These are phyloP conservation scores for Xylaria sp. DNA, from an alignment of 2,329 filamentous ascomycete species.

Conservation along the genomic window DNA sequence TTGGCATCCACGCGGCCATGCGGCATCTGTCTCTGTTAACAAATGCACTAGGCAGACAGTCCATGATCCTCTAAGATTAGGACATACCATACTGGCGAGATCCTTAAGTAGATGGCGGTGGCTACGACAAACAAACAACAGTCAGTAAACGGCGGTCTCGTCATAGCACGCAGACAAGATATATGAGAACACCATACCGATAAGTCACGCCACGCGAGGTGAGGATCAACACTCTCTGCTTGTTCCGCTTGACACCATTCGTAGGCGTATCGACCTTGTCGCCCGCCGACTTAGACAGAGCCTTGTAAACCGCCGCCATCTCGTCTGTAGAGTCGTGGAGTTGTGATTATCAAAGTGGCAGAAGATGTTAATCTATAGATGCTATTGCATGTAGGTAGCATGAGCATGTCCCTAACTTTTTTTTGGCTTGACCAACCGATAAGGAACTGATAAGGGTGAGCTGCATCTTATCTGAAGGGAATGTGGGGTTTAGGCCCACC, in stretches of 20 bases:
- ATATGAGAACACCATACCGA: slow-evolving; percentile 40
- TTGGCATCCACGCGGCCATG: slow-evolving; percentile 95
- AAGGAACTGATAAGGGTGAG: slow-evolving; percentile 27
- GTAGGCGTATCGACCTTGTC: slow-evolving; percentile 54
- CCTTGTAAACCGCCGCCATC: slow-evolving; percentile 79
- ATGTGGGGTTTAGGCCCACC: too few species aligned
- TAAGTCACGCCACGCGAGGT: slow-evolving; percentile 92
- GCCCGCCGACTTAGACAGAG: slow-evolving; percentile 65
- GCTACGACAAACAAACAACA: slow-evolving; percentile 53
- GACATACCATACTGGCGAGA: slow-evolving; percentile 74
- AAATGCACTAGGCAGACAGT: background rate
- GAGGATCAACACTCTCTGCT: slow-evolving; percentile 83
- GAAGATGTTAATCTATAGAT: too few species aligned
- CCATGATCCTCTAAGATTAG: background rate
- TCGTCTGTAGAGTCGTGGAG: slow-evolving; percentile 16
- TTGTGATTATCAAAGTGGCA: slow-evolving; percentile 1
- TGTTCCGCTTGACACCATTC: slow-evolving; percentile 67
- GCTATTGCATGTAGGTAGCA: background rate
- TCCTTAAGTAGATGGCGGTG: slow-evolving; percentile 94
- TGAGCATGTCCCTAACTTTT: slow-evolving; percentile 22
- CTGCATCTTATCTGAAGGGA: background rate
- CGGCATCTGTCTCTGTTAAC: slow-evolving; percentile 52
- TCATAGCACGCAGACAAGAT: background rate
- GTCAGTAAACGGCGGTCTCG: slow-evolving; percentile 53
- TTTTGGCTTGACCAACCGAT: slow-evolving; percentile 22